Evolutionary conservation across 2,329 filamentous ascomycete genomes (phyloP), one percentile per base, ranked within the genome.

Genomic region (Fusarium camptoceras): DNA sequence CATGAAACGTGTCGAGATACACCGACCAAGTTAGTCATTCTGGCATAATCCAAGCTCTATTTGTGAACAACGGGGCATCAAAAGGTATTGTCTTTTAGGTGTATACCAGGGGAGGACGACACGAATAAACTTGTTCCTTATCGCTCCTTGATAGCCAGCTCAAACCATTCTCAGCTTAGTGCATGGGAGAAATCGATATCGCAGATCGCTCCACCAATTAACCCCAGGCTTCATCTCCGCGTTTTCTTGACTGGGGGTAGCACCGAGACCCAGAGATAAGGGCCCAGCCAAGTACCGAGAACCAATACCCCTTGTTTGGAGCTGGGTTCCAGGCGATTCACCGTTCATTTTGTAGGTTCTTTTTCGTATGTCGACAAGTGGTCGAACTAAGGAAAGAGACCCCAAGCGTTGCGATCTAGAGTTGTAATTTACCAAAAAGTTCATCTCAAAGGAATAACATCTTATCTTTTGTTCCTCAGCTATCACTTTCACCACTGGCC

Each of bases 221-320:
- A 2, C 28, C 8, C 25, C n/a, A 46, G 6, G 15, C 18, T 16
- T 20, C 5, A 9, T 30, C 30, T 49, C 43, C 37, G 10, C 25
- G 37, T 49, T 59, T 22, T 15, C 14, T 14, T 25, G 6, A 8
- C 31, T 64, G 41, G 60, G 60, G 18, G 15, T 28, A 25, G 15
- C 22, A 27, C 11, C 5, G 14, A 34, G 20, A 39, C 11, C 11
- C 34, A 37, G 10, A 66, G 61, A 66, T 66, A 66, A 66, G 61
- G 42, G 16, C 28, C 15, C 24, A 48, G 7, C 37, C 15, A 49
- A 34, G 30, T 12, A 60, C 47, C n/a, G 22, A 44, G 10, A 16
- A n/a, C 16, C 4, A 14, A 6, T 31, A 22, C 30, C 55, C 46
- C 55, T 27, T 44, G 34, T n/a, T 12, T 37, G 10, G 0, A 12